Percentiles rank a stretch among this genome's conserved stretches.
These are phyloP conservation scores for Myriosclerotinia curreyana DNA, from an alignment of 2,329 filamentous ascomycete species.

Conservation along the genomic window DNA sequence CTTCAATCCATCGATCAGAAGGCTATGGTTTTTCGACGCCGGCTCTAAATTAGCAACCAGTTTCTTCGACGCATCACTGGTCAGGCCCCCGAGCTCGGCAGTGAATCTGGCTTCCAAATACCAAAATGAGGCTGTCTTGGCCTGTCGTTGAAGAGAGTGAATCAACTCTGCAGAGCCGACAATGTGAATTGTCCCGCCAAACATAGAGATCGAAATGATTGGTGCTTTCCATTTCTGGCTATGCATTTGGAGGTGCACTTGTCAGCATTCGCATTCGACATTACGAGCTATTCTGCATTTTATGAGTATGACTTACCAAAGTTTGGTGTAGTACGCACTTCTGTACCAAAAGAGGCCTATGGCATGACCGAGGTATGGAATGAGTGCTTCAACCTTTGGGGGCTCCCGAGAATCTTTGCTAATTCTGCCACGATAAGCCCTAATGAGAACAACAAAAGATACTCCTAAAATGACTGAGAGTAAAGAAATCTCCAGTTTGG, in stretches of 20 bases:
- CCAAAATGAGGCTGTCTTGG: conserved; percentile 6
- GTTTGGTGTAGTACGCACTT: conserved; percentile 7
- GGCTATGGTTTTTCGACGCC: background rate
- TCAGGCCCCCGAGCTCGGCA: background rate
- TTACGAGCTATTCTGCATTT: background rate
- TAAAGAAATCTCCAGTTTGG: background rate
- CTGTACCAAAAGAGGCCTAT: conserved; percentile 9
- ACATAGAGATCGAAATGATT: conserved; percentile 17
- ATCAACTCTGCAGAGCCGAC: background rate
- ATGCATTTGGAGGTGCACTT: background rate
- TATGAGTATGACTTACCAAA: background rate
- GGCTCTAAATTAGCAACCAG: background rate
- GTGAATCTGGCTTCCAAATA: background rate
- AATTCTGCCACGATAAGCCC: background rate
- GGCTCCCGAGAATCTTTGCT: conserved; percentile 1
- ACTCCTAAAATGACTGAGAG: background rate
- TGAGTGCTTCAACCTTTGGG: background rate
- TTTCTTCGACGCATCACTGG: background rate
- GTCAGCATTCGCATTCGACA: background rate
- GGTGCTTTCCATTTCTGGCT: conserved; percentile 9
- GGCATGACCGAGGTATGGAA: conserved; percentile 16
- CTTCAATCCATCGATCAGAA: conserved; percentile 1
- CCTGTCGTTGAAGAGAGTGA: conserved; percentile 6
- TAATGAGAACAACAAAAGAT: background rate
- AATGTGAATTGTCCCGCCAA: background rate